Percentiles rank a stretch among this genome's conserved stretches.
phyloP scores from a whole-genome alignment of 345 rosid genomes.

The Eucalyptus polybractea region DNA sequence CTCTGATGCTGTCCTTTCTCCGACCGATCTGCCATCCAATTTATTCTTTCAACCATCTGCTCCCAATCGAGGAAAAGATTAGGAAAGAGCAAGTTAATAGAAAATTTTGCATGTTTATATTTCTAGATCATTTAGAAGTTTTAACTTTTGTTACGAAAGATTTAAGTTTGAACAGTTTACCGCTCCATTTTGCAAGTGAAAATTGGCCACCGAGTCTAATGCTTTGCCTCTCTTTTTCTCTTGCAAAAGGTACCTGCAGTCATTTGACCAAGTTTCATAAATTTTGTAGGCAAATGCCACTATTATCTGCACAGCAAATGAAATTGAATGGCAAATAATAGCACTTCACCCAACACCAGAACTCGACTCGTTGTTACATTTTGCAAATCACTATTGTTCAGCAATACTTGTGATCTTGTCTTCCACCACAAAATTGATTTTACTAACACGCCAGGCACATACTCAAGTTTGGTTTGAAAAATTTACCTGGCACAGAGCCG shows the following conservation, averaged over 20 bases:
- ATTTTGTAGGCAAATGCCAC: neutral
- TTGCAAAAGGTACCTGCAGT: constrained; percentile 61
- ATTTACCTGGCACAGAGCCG: constrained; percentile 74
- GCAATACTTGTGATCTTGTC: neutral
- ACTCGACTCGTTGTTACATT: neutral
- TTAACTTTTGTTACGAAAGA: too few relatives aligned
- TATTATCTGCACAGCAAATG: neutral
- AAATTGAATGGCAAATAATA: neutral
- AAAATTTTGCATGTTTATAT: too few relatives aligned
- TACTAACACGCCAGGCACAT: neutral
- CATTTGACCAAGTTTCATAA: neutral
- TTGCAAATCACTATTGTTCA: neutral
- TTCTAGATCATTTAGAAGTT: too few relatives aligned
- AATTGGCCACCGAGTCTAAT: constrained; percentile 88
- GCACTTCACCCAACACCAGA: neutral
- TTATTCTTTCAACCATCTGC: too few relatives aligned
- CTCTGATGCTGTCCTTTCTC: too few relatives aligned
- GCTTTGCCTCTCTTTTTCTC: constrained; percentile 97
- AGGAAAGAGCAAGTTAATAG: too few relatives aligned
- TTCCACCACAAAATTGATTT: neutral
- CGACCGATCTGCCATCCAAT: too few relatives aligned
- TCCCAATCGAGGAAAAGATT: too few relatives aligned
- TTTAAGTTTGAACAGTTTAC: constrained; percentile 17
- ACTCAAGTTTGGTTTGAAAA: neutral
- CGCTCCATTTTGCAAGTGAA: constrained; percentile 97